Conservation (phyloP, 169 alveolate genomes). For the Cryptosporidium muris region DNA sequence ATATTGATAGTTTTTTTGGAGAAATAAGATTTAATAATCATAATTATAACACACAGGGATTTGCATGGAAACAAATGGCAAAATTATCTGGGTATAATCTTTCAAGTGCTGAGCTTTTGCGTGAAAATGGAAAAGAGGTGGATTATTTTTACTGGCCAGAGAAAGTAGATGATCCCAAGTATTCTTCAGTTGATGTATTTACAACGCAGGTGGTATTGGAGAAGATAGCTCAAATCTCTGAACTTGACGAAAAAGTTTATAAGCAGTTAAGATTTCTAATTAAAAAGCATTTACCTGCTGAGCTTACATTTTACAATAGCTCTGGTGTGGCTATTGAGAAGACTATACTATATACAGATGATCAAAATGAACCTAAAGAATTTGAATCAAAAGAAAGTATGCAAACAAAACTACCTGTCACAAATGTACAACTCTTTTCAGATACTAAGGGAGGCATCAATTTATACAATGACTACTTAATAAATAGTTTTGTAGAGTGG, state of each 20-base stretch:
- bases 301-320: constrained; percentile 39
- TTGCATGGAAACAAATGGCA: constrained; percentile 36
- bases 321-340: constrained; percentile 20
- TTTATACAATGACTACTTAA: background rate
- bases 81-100: constrained; percentile 56
- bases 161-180: constrained; percentile 33
- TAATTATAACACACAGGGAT: constrained; percentile 12
- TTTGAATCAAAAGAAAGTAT: no score
- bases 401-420: no score
- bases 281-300: constrained; percentile 21
- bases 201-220: background rate
- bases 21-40: background rate
- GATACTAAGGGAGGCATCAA: background rate
- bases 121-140: constrained; percentile 16
- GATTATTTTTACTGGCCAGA: constrained; percentile 69
- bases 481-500: no score
- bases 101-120: constrained; percentile 37
- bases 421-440: background rate
- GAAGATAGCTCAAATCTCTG: background rate
- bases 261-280: constrained; percentile 18
- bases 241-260: constrained; percentile 1
- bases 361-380: background rate
- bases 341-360: background rate
- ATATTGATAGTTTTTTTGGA: background rate
- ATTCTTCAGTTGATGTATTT: constrained; percentile 6